phyloP scores from a whole-genome alignment of 164 flowering plant genomes.

The Vitis riparia region DNA sequence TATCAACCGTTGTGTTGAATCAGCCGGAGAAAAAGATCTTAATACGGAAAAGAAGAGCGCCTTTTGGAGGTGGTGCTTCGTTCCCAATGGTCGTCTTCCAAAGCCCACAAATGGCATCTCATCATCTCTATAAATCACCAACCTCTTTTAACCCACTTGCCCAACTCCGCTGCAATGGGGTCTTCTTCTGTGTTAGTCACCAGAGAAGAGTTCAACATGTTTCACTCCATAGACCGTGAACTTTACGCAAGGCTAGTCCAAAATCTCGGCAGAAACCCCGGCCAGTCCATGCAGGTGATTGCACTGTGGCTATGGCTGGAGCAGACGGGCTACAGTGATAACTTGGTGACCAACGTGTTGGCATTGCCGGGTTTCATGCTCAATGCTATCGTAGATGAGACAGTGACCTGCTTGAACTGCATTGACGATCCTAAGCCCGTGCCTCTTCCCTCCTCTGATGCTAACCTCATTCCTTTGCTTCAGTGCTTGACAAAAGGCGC shows the following conservation, averaged over 20 bases:
- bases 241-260: conserved; percentile 33
- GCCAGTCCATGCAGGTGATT: conserved; percentile 41
- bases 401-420: conserved; percentile 23
- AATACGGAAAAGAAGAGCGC: no score
- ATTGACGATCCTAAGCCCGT: background rate
- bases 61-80: no score
- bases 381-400: conserved; percentile 32
- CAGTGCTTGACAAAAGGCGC: conserved; percentile 1
- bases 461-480: conserved; percentile 8
- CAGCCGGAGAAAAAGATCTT: no score
- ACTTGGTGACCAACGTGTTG: conserved; percentile 19
- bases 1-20: no score
- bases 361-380: conserved; percentile 18
- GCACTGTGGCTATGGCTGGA: conserved; percentile 61
- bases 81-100: no score
- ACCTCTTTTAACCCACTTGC: no score
- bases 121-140: no score
- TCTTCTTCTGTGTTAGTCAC: background rate
- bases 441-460: background rate
- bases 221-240: conserved; percentile 48
- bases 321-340: background rate
- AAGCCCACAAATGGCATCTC: no score
- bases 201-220: conserved; percentile 36
- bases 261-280: conserved; percentile 34
- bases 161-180: no score